Conservation (phyloP, 306 rosid species). For the Fragaria nilgerrensis region DNA sequence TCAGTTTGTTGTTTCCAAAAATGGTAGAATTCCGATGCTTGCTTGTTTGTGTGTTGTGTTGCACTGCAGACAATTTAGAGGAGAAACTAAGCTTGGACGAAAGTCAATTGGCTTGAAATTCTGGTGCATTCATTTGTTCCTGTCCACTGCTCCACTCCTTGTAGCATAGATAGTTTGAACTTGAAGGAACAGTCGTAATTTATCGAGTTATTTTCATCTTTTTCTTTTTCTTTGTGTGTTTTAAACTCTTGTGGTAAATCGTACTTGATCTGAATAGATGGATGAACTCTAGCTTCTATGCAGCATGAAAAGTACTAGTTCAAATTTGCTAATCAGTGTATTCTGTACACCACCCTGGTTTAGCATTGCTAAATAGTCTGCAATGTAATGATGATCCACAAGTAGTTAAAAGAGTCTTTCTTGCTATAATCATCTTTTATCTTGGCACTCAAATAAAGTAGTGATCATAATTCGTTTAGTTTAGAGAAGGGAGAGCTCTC, state of each 20-base stretch:
- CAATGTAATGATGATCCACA: not conserved
- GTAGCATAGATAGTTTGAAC: not conserved
- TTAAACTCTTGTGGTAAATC: not conserved
- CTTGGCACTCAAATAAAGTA: not conserved
- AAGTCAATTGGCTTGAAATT: not conserved
- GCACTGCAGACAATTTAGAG: not conserved
- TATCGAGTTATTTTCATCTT: not conserved
- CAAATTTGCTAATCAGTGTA: not conserved
- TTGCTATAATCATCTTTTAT: not conserved
- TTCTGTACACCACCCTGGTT: not conserved
- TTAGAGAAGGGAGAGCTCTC: not conserved
- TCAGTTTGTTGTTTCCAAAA: not conserved
- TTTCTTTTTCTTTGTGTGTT: not conserved
- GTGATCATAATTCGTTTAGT: not conserved
- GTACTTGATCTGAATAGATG: not conserved
- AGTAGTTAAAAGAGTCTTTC: not conserved
- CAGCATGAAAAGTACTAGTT: not conserved
- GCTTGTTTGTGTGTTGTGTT: not conserved
- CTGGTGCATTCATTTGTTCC: not conserved
- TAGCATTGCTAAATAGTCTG: not conserved
- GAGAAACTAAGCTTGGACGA: not conserved
- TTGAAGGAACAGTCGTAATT: not conserved
- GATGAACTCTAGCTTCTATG: not conserved
- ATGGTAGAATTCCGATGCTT: not conserved
- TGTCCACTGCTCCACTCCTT: not conserved